Base-by-base conservation (phyloP, 1,284 basidiomycete species). In the Cyathus olla region DNA sequence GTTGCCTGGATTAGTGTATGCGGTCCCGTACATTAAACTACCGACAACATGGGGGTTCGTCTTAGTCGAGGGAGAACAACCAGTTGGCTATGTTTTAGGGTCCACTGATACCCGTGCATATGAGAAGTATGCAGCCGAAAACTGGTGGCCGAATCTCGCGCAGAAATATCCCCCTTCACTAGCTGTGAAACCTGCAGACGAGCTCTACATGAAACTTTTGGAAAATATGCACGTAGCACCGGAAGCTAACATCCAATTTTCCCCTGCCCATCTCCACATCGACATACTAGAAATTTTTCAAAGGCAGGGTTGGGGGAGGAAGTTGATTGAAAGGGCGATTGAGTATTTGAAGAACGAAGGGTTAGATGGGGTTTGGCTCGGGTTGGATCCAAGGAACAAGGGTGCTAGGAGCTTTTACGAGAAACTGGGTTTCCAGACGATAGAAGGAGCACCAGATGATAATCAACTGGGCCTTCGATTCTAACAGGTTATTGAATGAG, bases 31-130 rank as follows among this genome's bases (percentile, higher is more conserved):
- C 73, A 83, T 91, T 56, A 85, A 87, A 58, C 75, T 91, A n/a
- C 86, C 86, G 15, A 83, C 81, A 35, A 87, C 89, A 28, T 93
- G 87, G 83, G 91, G 86, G 13, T 94, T 92, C 73, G 91, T 94
- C 29, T 76, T 94, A 71, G 87, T 87, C 55, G 88, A 91, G 55
- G 80, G 81, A 24, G 71, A 77, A 26, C 79, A 81, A 27, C 84
- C 87, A 0, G 86, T 91, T 46, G 90, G 90, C 39, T 92, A 92
- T 72, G 70, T 88, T 58, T 74, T 91, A 50, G 86, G 87, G 35
- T 82, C 89, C 19, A 82, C 76, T 57, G 89, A 92, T 71, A 90
- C 89, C 27, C 82, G 85, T 35, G 77, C 77, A 3, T 91, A 84
- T 73, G 88, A 91, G 70, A 70, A 75, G 35, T 80, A 83, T 60